These are phyloP conservation scores for Rosa multiflora DNA, from an alignment of 306 rosid genomes.

Conservation along the genomic window DNA sequence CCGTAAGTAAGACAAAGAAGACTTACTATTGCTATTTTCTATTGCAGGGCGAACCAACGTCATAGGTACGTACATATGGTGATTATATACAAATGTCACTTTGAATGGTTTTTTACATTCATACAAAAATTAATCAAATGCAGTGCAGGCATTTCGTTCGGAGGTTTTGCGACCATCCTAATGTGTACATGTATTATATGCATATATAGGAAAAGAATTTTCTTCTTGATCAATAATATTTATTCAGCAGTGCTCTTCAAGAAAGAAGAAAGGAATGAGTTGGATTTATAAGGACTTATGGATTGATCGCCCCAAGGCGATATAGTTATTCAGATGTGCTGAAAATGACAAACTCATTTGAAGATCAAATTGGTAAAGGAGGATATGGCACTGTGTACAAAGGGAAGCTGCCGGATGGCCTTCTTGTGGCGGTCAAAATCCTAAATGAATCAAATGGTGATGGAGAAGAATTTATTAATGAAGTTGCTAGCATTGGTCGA, in stretches of 20 bases:
- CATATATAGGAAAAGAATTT: neutral
- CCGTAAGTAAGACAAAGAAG: too few relatives aligned
- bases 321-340: slow-evolving; percentile 25
- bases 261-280: neutral
- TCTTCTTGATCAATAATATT: neutral
- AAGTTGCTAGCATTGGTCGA: slow-evolving; percentile 43
- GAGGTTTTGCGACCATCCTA: neutral
- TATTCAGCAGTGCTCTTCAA: neutral
- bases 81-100: too few relatives aligned
- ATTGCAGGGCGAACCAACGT: too few relatives aligned
- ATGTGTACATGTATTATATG: neutral
- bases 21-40: too few relatives aligned
- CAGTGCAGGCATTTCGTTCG: neutral
- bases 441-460: slow-evolving; percentile 19
- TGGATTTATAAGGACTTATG: slow-evolving; percentile 4
- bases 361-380: slow-evolving; percentile 32
- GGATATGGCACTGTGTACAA: slow-evolving; percentile 47
- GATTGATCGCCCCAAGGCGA: slow-evolving; percentile 9
- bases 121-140: too few relatives aligned
- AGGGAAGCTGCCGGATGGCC: slow-evolving; percentile 33
- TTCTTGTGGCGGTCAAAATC: slow-evolving; percentile 38
- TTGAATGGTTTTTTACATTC: too few relatives aligned
- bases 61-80: too few relatives aligned
- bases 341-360: slow-evolving; percentile 30
- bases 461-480: slow-evolving; percentile 48